These are phyloP conservation scores for Glonium stellatum DNA, from an alignment of 495 filamentous ascomycete species.

Conservation along the genomic window DNA sequence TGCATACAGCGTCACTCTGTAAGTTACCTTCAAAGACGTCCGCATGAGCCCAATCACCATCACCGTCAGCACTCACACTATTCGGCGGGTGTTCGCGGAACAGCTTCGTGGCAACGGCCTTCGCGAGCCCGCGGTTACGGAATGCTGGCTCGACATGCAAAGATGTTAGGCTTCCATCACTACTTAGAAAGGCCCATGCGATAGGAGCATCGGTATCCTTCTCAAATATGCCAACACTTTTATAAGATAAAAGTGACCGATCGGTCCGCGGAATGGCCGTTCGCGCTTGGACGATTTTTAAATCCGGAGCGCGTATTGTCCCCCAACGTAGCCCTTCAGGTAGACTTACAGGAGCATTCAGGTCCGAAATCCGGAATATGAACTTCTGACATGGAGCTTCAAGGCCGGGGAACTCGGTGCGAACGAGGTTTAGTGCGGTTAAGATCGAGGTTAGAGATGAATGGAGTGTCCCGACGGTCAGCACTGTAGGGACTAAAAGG, in stretches of 20 bases:
- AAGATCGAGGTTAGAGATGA: slow-evolving; percentile 8
- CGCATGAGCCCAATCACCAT: slow-evolving; percentile 30
- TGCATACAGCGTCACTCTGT: slow-evolving; percentile 31
- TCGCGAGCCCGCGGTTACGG: slow-evolving; percentile 34
- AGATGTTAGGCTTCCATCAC: slow-evolving; percentile 32
- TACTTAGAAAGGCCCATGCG: slow-evolving; percentile 37
- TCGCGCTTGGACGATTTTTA: slow-evolving; percentile 12
- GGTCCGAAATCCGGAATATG: slow-evolving; percentile 19
- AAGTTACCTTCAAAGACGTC: slow-evolving; percentile 35
- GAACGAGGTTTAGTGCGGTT: slow-evolving; percentile 5
- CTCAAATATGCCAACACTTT: slow-evolving; percentile 21
- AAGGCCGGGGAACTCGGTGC: slow-evolving; percentile 22
- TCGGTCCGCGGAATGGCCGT: slow-evolving; percentile 15
- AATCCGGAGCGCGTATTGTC: slow-evolving; percentile 16
- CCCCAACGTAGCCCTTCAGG: slow-evolving; percentile 25
- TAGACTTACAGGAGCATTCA: slow-evolving; percentile 15
- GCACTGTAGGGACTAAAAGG: slow-evolving; percentile 12
- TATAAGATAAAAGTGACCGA: slow-evolving; percentile 16
- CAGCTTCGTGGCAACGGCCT: slow-evolving; percentile 30
- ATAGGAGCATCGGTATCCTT: slow-evolving; percentile 17
- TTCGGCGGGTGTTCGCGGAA: slow-evolving; percentile 25
- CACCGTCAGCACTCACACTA: slow-evolving; percentile 19
- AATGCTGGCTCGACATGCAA: slow-evolving; percentile 32
- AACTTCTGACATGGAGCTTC: slow-evolving; percentile 20
- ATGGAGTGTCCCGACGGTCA: slow-evolving; percentile 22